These are phyloP conservation scores for Physcomitrium patens DNA, from an alignment of 225 moss, liverwort and hornwort species.

Conservation along the genomic window DNA sequence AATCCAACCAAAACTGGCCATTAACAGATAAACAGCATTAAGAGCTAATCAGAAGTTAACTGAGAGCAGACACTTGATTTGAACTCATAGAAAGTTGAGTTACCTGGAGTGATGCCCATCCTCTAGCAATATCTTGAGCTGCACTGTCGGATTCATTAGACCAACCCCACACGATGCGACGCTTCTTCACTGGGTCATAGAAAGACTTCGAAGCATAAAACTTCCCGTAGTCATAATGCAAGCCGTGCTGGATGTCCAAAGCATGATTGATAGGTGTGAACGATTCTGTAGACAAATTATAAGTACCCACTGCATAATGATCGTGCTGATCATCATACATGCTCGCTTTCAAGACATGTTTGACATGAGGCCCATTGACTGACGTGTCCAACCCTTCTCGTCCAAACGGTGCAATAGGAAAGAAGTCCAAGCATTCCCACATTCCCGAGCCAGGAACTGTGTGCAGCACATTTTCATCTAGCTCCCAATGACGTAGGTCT, in stretches of 20 bases:
- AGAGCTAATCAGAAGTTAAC: not conserved
- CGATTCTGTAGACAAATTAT: constrained; percentile 24
- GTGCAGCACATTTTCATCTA: constrained; percentile 40
- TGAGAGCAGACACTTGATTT: too few relatives aligned
- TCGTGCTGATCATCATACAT: constrained; percentile 49
- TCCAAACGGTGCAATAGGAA: constrained; percentile 51
- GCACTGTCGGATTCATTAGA: constrained; percentile 74
- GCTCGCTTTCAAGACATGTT: constrained; percentile 78
- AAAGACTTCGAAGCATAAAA: constrained; percentile 83
- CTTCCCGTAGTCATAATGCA: constrained; percentile 79
- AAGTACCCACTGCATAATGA: constrained; percentile 61
- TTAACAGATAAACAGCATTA: not conserved
- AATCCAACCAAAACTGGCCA: not conserved
- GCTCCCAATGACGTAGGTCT: constrained; percentile 61
- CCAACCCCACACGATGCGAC: constrained; percentile 81
- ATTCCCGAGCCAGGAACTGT: constrained; percentile 52
- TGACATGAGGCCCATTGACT: constrained; percentile 31
- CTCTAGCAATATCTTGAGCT: constrained; percentile 59
- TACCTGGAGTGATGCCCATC: constrained; percentile 78
- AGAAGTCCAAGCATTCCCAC: constrained; percentile 89
- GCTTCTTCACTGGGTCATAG: constrained; percentile 49
- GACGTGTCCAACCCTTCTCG: constrained; percentile 47
- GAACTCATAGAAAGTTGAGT: not conserved
- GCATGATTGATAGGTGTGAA: constrained; percentile 27
- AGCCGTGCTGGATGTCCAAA: constrained; percentile 41